These are phyloP conservation scores for Metschnikowia borealis DNA, from an alignment of 805 yeast species.

Conservation along the genomic window DNA sequence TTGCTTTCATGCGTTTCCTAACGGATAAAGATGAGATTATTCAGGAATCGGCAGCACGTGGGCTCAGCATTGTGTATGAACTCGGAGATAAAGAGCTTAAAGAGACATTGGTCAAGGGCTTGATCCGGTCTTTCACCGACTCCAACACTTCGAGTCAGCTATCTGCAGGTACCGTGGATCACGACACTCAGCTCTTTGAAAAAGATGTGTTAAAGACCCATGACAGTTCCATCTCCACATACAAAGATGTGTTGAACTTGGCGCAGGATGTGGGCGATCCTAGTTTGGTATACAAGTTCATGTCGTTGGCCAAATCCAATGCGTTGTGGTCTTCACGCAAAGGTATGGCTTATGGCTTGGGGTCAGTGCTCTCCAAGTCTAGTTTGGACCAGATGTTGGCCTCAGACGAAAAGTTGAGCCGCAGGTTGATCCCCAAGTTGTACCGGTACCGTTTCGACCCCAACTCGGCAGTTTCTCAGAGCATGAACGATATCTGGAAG, in stretches of 20 bases:
- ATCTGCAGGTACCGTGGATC: constrained; percentile 64
- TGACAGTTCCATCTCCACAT: constrained; percentile 85
- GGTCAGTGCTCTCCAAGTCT: constrained; percentile 76
- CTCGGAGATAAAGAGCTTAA: constrained; percentile 63
- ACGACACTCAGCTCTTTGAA: constrained; percentile 81
- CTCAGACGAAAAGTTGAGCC: constrained; percentile 51
- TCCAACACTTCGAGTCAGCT: constrained; percentile 44
- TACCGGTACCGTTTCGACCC: constrained; percentile 88
- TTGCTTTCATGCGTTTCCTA: constrained; percentile 70
- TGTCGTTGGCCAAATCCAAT: constrained; percentile 85
- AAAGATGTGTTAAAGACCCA: constrained; percentile 75
- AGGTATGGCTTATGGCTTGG: constrained; percentile 92
- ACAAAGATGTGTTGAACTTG: constrained; percentile 79
- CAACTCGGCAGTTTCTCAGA: constrained; percentile 60
- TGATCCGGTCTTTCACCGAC: constrained; percentile 76
- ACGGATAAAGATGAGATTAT: constrained; percentile 79
- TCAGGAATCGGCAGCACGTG: constrained; percentile 92
- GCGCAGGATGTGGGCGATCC: constrained; percentile 98
- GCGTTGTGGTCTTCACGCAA: constrained; percentile 89
- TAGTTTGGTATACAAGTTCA: constrained; percentile 84
- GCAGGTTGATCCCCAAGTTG: constrained; percentile 70
- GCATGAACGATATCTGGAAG: constrained; percentile 90
- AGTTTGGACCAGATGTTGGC: constrained; percentile 60
- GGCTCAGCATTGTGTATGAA: constrained; percentile 78
- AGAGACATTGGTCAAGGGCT: constrained; percentile 67